These are phyloP conservation scores for Lepiota brunneoincarnata DNA, from an alignment of 768 basidiomycete genomes.

Conservation along the genomic window DNA sequence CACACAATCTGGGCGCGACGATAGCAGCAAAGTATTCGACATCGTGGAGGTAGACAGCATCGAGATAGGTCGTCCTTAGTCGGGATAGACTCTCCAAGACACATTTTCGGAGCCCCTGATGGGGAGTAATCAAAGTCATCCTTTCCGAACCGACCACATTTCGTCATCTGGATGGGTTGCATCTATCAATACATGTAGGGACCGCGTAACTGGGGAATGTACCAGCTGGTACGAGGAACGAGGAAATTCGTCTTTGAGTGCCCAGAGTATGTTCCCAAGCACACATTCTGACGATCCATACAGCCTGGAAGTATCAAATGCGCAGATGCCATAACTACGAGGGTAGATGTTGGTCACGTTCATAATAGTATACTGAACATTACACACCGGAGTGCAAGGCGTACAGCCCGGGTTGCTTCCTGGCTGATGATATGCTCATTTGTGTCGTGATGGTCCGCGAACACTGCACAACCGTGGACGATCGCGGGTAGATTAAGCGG, in stretches of 20 bases:
- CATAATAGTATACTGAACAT: background rate
- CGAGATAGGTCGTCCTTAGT: slow-evolving; percentile 74
- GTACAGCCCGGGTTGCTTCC: slow-evolving; percentile 60
- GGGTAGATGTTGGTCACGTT: background rate
- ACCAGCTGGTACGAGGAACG: slow-evolving; percentile 77
- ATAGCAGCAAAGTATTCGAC: slow-evolving; percentile 70
- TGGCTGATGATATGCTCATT: slow-evolving; percentile 55
- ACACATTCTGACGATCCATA: slow-evolving; percentile 82
- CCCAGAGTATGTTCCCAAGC: slow-evolving; percentile 61
- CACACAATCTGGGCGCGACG: slow-evolving; percentile 46
- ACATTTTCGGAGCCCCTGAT: slow-evolving; percentile 57
- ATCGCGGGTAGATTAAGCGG: slow-evolving; percentile 42
- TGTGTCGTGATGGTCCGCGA: slow-evolving; percentile 65
- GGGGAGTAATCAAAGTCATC: slow-evolving; percentile 75
- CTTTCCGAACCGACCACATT: slow-evolving; percentile 76
- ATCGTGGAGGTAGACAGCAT: slow-evolving; percentile 82
- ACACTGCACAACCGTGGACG: slow-evolving; percentile 70
- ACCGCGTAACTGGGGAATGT: no score
- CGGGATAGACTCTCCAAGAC: slow-evolving; percentile 66
- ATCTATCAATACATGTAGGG: no score
- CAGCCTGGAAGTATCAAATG: slow-evolving; percentile 81
- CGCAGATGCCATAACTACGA: slow-evolving; percentile 71
- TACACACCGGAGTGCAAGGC: slow-evolving; percentile 72
- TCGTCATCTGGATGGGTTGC: slow-evolving; percentile 61
- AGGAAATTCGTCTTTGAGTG: slow-evolving; percentile 67